Conservation (phyloP, 2,329 filamentous ascomycete genomes). For the Cercospora sp. region DNA sequence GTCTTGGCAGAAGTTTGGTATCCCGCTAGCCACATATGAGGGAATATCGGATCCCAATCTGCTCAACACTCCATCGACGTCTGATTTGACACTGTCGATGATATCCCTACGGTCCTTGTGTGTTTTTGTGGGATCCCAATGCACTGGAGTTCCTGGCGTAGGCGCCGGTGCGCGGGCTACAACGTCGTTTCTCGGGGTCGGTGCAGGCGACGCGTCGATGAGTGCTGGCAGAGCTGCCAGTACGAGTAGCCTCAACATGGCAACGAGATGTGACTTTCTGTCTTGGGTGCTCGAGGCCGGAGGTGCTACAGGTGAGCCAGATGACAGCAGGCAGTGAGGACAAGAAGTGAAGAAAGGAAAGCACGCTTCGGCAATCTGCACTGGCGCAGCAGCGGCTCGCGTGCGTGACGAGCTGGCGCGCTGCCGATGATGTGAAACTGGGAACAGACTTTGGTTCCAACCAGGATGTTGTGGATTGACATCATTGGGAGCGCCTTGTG, state of each 20-base stretch:
- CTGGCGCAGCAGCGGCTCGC: neutral
- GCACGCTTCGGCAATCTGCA: neutral
- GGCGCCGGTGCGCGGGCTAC: conserved; percentile 47
- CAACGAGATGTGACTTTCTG: neutral
- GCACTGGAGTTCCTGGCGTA: conserved; percentile 48
- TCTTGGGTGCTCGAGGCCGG: neutral
- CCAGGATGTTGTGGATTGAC: neutral
- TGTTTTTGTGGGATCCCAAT: conserved; percentile 46
- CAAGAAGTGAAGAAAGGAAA: neutral
- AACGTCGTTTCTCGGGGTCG: conserved; percentile 19
- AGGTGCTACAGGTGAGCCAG: neutral
- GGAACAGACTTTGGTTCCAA: neutral
- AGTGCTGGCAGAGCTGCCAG: conserved; percentile 34
- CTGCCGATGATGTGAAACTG: neutral
- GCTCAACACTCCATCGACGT: conserved; percentile 45
- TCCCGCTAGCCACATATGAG: conserved; percentile 60
- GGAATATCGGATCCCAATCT: conserved; percentile 58
- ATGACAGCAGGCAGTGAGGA: neutral
- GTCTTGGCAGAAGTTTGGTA: conserved; percentile 67
- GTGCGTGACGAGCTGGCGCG: neutral
- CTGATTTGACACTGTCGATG: conserved; percentile 53
- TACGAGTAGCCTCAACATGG: conserved; percentile 29
- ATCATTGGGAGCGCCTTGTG: neutral
- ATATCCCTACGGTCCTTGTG: conserved; percentile 50
- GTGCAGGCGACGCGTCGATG: conserved; percentile 31